Conservation (phyloP, 768 basidiomycete species). For the Russula sp. region DNA sequence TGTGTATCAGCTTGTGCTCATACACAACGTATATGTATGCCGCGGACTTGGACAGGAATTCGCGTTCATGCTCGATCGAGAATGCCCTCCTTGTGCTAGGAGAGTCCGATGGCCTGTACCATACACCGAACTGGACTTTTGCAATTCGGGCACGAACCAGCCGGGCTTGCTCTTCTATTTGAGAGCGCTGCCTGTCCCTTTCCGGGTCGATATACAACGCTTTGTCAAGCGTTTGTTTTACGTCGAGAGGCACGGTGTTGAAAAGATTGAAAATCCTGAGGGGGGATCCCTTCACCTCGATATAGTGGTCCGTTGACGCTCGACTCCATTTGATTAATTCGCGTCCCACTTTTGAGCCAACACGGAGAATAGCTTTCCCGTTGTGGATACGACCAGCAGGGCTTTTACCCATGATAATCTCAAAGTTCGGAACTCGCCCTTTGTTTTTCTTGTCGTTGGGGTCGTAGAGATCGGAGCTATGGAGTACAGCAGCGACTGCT, state of each 20-base stretch:
- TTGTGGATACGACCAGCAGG: constrained; percentile 54
- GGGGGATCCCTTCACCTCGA: constrained; percentile 32
- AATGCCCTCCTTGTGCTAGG: constrained; percentile 40
- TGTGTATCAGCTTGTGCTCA: constrained; percentile 61
- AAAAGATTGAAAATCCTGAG: constrained; percentile 28
- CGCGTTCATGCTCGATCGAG: constrained; percentile 67
- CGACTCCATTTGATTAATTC: constrained; percentile 48
- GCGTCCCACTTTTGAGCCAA: constrained; percentile 38
- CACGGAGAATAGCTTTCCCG: constrained; percentile 44
- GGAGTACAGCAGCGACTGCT: constrained; percentile 54
- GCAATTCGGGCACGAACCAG: constrained; percentile 51
- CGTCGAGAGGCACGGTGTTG: constrained; percentile 8
- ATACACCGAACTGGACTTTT: constrained; percentile 64
- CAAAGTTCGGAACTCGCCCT: constrained; percentile 52
- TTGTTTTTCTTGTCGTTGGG: constrained; percentile 36
- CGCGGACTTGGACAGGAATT: constrained; percentile 45
- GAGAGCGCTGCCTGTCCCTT: constrained; percentile 32
- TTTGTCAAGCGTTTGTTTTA: constrained; percentile 35
- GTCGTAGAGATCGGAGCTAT: constrained; percentile 50
- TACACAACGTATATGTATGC: constrained; percentile 64
- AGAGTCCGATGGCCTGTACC: constrained; percentile 40
- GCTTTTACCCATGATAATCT: constrained; percentile 51
- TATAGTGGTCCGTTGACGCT: constrained; percentile 33
- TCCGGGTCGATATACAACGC: constrained; percentile 37
- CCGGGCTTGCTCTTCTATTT: constrained; percentile 39